Evolutionary conservation across 257 asterid genomes (phyloP).

Genomic region (Cruciata laevipes): DNA sequence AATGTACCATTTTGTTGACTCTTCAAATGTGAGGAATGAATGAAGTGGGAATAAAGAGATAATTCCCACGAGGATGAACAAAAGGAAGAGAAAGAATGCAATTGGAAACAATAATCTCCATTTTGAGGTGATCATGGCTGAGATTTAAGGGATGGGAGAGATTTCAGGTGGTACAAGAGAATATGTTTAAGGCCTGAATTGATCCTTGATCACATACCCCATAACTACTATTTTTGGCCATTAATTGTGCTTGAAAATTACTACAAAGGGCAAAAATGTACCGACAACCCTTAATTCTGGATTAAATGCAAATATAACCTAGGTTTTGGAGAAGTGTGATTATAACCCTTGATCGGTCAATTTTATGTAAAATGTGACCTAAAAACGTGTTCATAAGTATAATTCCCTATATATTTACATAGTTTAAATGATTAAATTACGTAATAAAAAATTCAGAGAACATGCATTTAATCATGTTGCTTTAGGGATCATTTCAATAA

Average conservation of each 20-base stretch:
- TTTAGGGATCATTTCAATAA: too few species aligned
- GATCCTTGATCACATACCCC: background rate
- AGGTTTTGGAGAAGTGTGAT: too few species aligned
- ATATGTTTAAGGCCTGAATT: constrained; percentile 1
- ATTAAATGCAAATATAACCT: too few species aligned
- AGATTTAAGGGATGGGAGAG: constrained; percentile 11
- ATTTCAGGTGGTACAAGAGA: constrained; percentile 1
- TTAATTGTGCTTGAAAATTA: background rate
- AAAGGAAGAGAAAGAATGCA: background rate
- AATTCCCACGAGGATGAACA: background rate
- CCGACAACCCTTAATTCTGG: too few species aligned
- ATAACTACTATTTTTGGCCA: background rate
- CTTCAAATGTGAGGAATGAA: constrained; percentile 1
- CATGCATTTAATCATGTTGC: too few species aligned
- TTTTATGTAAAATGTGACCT: too few species aligned
- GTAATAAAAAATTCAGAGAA: too few species aligned
- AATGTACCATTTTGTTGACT: background rate
- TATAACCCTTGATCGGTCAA: too few species aligned
- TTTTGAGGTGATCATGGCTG: background rate
- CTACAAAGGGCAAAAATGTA: too few species aligned
- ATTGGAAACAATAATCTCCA: background rate
- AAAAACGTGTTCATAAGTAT: too few species aligned
- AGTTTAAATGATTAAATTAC: too few species aligned
- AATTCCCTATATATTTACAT: too few species aligned
- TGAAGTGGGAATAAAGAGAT: background rate